Conservation (phyloP, 1,139 yeast species). For the Hemisphaericaspora lyxosophila region DNA sequence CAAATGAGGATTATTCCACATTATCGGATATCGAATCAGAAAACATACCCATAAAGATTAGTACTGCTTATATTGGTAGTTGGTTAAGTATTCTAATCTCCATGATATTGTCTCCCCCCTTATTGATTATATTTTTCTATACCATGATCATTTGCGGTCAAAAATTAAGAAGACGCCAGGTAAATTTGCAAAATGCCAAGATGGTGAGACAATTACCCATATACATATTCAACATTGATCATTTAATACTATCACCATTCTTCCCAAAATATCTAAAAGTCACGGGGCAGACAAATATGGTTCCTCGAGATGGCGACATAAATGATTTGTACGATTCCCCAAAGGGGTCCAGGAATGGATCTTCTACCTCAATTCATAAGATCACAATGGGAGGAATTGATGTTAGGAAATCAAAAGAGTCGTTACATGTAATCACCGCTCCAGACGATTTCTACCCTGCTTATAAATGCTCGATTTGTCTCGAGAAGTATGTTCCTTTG, state of each 20-base stretch:
- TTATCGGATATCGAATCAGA: conserved; percentile 16
- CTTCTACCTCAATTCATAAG: conserved; percentile 22
- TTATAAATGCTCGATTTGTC: conserved; percentile 48
- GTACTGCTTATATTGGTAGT: conserved; percentile 40
- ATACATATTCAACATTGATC: conserved; percentile 39
- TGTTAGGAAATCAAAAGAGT: conserved; percentile 20
- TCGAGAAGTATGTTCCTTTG: conserved; percentile 40
- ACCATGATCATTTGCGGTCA: conserved; percentile 33
- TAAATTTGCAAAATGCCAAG: conserved; percentile 30
- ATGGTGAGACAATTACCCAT: conserved; percentile 40
- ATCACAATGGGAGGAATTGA: conserved; percentile 35
- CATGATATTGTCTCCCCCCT: conserved; percentile 46
- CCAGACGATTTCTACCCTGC: conserved; percentile 41
- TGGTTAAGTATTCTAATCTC: conserved; percentile 42
- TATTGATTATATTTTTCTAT: conserved; percentile 39
- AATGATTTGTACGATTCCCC: conserved; percentile 13
- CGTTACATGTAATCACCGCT: conserved; percentile 28
- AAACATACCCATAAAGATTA: conserved; percentile 20
- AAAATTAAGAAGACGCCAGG: conserved; percentile 26
- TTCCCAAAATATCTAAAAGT: conserved; percentile 30
- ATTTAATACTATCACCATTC: conserved; percentile 27
- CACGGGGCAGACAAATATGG: conserved; percentile 22
- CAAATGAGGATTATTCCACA: conserved; percentile 36
- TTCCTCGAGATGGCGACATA: conserved; percentile 12
- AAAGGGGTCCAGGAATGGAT: conserved; percentile 16